These are phyloP conservation scores for Paracamarosporium sp. DNA, from an alignment of 2,329 filamentous ascomycete genomes.

Conservation along the genomic window DNA sequence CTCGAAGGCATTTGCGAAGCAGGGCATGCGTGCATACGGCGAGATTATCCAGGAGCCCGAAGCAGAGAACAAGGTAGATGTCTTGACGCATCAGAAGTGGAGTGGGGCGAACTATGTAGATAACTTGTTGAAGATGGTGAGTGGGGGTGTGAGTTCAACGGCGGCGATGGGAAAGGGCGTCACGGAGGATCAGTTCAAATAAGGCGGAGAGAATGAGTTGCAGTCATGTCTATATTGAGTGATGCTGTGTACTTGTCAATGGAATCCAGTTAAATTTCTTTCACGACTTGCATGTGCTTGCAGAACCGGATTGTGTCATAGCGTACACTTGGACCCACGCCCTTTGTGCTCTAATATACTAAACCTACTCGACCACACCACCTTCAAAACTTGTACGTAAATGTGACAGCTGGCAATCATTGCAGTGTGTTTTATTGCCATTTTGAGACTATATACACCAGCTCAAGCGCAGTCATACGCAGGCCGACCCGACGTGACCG, in stretches of 20 bases:
- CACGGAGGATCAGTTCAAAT: constrained; percentile 94
- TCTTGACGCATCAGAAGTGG: constrained; percentile 99
- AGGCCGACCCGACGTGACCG: not conserved
- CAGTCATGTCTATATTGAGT: too few species aligned
- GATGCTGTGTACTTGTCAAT: too few species aligned
- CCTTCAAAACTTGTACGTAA: too few species aligned
- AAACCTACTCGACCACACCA: too few species aligned
- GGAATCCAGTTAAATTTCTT: too few species aligned
- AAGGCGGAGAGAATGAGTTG: too few species aligned
- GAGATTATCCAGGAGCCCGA: constrained; percentile 98
- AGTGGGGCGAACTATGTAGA: constrained; percentile 93
- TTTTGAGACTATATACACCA: not conserved
- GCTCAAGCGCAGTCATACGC: not conserved
- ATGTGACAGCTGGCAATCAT: not conserved
- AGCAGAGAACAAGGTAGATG: constrained; percentile 88
- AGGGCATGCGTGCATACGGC: constrained; percentile 95
- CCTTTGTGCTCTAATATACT: too few species aligned
- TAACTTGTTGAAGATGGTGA: constrained; percentile 96
- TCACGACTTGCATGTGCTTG: too few species aligned
- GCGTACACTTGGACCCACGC: too few species aligned
- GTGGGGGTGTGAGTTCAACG: constrained; percentile 87
- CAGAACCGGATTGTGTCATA: too few species aligned
- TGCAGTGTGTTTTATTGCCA: not conserved
- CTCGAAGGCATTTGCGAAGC: constrained; percentile 77
- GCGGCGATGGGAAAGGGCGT: constrained; percentile 98